Percentiles rank a stretch among this genome's conserved stretches.
Conservation (phyloP, 768 basidiomycete genomes). For the Lactifluus volemus region DNA sequence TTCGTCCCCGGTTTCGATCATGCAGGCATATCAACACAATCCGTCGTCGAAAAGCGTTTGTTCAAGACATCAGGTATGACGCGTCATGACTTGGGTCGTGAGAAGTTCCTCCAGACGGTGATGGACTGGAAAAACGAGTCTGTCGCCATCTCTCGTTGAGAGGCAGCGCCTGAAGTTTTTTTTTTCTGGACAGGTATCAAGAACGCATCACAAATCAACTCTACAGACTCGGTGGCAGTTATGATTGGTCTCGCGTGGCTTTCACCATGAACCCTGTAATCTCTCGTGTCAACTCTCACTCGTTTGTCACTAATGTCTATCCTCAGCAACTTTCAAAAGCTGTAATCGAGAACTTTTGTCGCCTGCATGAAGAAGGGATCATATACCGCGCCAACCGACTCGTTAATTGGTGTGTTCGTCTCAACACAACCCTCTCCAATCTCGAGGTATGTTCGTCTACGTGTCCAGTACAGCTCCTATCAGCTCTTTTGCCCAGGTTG, state of each 20-base stretch:
- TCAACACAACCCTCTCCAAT: slow-evolving; percentile 97
- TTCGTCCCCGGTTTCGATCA: slow-evolving; percentile 97
- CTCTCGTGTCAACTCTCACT: neutral
- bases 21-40: slow-evolving; percentile 96
- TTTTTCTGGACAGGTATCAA: slow-evolving; percentile 59
- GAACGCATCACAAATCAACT: slow-evolving; percentile 86
- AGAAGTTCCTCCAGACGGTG: slow-evolving; percentile 82
- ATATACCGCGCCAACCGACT: slow-evolving; percentile 93
- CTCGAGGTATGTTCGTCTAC: slow-evolving; percentile 56
- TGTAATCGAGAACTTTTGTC: slow-evolving; percentile 87
- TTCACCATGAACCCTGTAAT: slow-evolving; percentile 91
- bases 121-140: slow-evolving; percentile 98
- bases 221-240: slow-evolving; percentile 81
- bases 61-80: slow-evolving; percentile 77
- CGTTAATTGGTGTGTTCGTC: slow-evolving; percentile 94
- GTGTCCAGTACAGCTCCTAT: neutral
- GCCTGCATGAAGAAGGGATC: slow-evolving; percentile 82
- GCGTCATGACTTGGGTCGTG: slow-evolving; percentile 91
- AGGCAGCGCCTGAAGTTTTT: neutral
- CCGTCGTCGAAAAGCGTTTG: slow-evolving; percentile 90
- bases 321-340: slow-evolving; percentile 62
- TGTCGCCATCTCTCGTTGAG: slow-evolving; percentile 24
- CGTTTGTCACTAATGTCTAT: neutral
- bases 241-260: slow-evolving; percentile 89
- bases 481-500: slow-evolving; percentile 54